phyloP scores from a whole-genome alignment of 768 basidiomycete genomes.

The Amanita pseudoporphyria region DNA sequence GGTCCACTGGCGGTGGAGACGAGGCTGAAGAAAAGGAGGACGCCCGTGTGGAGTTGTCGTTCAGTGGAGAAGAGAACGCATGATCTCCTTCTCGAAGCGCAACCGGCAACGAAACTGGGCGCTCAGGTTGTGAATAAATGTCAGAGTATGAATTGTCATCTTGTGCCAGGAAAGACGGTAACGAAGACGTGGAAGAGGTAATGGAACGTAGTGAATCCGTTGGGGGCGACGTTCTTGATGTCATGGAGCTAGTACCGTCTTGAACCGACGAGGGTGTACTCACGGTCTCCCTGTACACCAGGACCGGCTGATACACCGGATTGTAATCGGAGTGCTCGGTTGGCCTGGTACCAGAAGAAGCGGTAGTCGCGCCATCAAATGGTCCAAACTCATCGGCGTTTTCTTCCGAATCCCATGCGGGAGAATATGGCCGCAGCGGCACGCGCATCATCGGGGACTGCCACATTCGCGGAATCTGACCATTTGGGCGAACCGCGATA shows the following conservation, averaged over 20 bases:
- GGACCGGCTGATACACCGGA: background rate
- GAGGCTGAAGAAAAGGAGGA: conserved; percentile 1
- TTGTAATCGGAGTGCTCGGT: background rate
- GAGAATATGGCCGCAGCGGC: conserved; percentile 1
- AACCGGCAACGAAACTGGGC: background rate
- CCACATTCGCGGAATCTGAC: background rate
- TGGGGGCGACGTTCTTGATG: conserved; percentile 1
- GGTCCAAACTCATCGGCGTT: conserved; percentile 5
- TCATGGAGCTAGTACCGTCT: background rate
- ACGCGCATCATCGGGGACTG: background rate
- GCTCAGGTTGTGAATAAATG: background rate
- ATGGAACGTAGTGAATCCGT: background rate
- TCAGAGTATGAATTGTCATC: conserved; percentile 4
- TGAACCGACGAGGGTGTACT: background rate
- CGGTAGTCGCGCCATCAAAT: conserved; percentile 4
- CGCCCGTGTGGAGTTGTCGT: conserved; percentile 6
- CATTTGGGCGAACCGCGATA: background rate
- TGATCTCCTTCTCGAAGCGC: background rate
- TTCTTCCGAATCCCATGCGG: conserved; percentile 4
- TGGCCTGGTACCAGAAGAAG: conserved; percentile 3
- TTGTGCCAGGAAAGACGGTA: background rate
- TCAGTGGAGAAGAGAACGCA: conserved; percentile 1
- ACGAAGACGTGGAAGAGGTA: background rate
- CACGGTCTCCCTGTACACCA: background rate
- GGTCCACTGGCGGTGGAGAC: background rate